phyloP scores from a whole-genome alignment of 2,329 filamentous ascomycete genomes.

The Rosellinia necatrix region DNA sequence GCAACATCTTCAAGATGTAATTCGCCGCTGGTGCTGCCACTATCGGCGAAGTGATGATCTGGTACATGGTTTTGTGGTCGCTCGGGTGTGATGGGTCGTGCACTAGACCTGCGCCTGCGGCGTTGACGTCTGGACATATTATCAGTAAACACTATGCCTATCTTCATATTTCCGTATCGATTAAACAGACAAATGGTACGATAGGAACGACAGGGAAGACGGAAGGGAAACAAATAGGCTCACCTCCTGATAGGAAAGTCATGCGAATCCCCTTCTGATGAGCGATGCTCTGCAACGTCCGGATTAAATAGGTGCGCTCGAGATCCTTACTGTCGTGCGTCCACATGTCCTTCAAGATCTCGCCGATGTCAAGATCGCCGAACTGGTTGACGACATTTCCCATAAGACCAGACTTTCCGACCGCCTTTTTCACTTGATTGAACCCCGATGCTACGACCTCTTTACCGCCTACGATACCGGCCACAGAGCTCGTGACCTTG shows the following conservation, averaged over 20 bases:
- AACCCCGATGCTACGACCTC: constrained; percentile 92
- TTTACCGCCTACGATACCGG: constrained; percentile 93
- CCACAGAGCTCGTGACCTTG: constrained; percentile 92
- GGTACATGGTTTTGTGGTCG: constrained; percentile 99
- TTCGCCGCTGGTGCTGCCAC: constrained; percentile 84
- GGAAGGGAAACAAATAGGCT: constrained; percentile 34
- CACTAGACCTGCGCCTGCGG: constrained; percentile 87
- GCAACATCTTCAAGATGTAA: constrained; percentile 92
- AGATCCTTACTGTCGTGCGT: constrained; percentile 98
- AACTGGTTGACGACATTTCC: constrained; percentile 94
- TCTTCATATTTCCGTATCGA: too few species aligned
- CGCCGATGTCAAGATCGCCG: constrained; percentile 90
- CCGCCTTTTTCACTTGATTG: constrained; percentile 91
- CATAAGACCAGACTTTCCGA: constrained; percentile 95
- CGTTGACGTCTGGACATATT: constrained; percentile 76
- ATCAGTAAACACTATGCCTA: too few species aligned
- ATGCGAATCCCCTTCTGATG: constrained; percentile 95
- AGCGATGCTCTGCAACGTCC: constrained; percentile 91
- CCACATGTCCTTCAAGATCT: constrained; percentile 96
- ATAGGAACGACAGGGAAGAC: background rate
- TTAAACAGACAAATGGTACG: too few species aligned
- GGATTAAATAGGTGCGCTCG: constrained; percentile 93
- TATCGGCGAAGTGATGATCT: constrained; percentile 90
- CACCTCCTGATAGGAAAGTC: constrained; percentile 92
- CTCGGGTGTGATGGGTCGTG: constrained; percentile 90